These are phyloP conservation scores for Suillus subalutaceus DNA, from an alignment of 768 basidiomycete genomes.

Conservation along the genomic window DNA sequence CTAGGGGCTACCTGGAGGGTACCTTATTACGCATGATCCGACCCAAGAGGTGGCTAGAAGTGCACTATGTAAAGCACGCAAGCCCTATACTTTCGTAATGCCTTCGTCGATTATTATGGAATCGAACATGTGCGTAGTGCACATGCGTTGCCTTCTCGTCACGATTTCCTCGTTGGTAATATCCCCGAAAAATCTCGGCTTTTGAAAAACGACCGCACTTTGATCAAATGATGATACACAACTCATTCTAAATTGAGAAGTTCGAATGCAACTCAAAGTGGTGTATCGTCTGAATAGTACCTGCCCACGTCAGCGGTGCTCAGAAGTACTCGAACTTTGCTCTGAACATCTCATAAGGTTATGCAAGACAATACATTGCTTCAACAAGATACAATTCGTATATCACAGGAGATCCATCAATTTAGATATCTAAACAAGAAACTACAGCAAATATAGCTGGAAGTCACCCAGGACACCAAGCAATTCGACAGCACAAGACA, in stretches of 20 bases:
- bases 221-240: neutral
- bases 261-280: neutral
- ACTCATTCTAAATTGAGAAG: neutral
- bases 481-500: neutral
- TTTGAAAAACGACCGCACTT: neutral
- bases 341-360: neutral
- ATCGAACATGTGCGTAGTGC: neutral
- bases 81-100: neutral
- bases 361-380: neutral
- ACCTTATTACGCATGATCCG: conserved; percentile 6
- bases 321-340: neutral
- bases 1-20: neutral
- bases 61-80: neutral
- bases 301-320: neutral
- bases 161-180: neutral
- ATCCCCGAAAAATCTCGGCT: neutral
- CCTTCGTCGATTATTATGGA: neutral
- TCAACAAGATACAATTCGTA: neutral
- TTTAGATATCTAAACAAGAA: neutral
- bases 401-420: neutral
- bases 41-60: neutral
- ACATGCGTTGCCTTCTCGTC: neutral
- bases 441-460: neutral
- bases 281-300: neutral
- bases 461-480: neutral